phyloP scores from a whole-genome alignment of 495 filamentous ascomycete genomes.

The Cercophora sp. region DNA sequence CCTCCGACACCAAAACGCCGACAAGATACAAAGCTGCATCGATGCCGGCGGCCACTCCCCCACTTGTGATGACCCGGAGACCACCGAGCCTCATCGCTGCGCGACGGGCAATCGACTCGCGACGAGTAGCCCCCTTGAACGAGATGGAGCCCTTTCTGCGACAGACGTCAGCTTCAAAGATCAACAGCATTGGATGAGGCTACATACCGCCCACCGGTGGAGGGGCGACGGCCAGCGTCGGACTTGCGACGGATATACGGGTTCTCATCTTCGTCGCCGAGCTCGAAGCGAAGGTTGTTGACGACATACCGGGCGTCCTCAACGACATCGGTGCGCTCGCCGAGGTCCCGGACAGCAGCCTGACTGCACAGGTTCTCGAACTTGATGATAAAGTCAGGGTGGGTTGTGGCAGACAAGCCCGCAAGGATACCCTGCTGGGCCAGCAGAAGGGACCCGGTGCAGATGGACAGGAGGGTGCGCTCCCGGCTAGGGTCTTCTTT shows the following conservation, averaged over 20 bases:
- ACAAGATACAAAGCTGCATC: slow-evolving; percentile 78
- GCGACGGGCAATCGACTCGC: slow-evolving; percentile 64
- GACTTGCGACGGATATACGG: slow-evolving; percentile 67
- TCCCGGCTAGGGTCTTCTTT: slow-evolving; percentile 62
- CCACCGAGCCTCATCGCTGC: slow-evolving; percentile 63
- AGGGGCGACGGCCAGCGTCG: slow-evolving; percentile 55
- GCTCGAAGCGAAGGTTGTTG: slow-evolving; percentile 73
- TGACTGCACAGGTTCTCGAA: slow-evolving; percentile 68
- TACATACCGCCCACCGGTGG: slow-evolving; percentile 56
- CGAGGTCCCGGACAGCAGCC: slow-evolving; percentile 51
- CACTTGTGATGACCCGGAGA: slow-evolving; percentile 70
- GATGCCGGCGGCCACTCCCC: slow-evolving; percentile 70
- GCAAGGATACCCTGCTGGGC: slow-evolving; percentile 66
- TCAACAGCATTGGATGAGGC: neutral
- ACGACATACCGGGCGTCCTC: slow-evolving; percentile 73
- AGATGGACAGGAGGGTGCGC: slow-evolving; percentile 71
- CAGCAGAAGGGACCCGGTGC: slow-evolving; percentile 69
- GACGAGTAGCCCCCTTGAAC: slow-evolving; percentile 58
- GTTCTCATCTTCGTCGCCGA: slow-evolving; percentile 70
- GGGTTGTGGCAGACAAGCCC: slow-evolving; percentile 70
- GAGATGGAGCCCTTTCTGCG: slow-evolving; percentile 64
- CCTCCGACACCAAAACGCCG: slow-evolving; percentile 63
- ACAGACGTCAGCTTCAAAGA: neutral
- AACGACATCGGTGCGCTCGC: slow-evolving; percentile 67
- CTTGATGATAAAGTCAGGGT: slow-evolving; percentile 56